These are phyloP conservation scores for Cercospora berteroae DNA, from an alignment of 2,329 filamentous ascomycete genomes.

Conservation along the genomic window DNA sequence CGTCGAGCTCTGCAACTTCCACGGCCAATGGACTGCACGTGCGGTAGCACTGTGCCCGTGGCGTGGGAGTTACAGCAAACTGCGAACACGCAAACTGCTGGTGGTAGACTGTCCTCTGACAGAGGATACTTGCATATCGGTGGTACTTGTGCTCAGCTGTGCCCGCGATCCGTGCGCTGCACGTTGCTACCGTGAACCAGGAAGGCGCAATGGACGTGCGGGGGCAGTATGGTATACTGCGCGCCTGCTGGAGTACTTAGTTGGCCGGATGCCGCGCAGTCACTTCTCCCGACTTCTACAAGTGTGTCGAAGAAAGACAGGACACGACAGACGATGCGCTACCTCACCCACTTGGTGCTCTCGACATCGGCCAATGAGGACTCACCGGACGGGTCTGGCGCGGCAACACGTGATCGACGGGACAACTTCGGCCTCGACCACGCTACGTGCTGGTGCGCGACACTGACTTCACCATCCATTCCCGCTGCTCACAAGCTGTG, in stretches of 20 bases:
- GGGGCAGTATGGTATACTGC: not conserved
- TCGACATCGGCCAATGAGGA: not conserved
- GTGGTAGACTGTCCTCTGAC: not conserved
- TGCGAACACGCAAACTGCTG: not conserved
- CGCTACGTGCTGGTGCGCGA: constrained; percentile 25
- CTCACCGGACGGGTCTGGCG: not conserved
- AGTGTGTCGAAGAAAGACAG: not conserved
- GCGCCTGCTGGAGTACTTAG: not conserved
- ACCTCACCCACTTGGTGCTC: not conserved
- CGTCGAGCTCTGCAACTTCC: not conserved
- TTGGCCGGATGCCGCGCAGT: not conserved
- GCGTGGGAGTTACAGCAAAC: not conserved
- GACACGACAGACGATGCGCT: not conserved
- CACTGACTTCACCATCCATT: constrained; percentile 19
- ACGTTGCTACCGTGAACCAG: not conserved
- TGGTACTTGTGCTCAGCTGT: not conserved
- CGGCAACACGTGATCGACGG: not conserved
- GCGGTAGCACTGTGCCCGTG: not conserved
- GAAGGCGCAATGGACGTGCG: not conserved
- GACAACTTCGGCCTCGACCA: constrained; percentile 22
- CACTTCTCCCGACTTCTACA: not conserved
- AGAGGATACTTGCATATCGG: not conserved
- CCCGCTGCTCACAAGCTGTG: constrained; percentile 10
- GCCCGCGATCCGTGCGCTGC: not conserved
- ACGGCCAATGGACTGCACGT: not conserved